phyloP scores from a whole-genome alignment of 768 basidiomycete species.

The Podaxis mareebaensis region DNA sequence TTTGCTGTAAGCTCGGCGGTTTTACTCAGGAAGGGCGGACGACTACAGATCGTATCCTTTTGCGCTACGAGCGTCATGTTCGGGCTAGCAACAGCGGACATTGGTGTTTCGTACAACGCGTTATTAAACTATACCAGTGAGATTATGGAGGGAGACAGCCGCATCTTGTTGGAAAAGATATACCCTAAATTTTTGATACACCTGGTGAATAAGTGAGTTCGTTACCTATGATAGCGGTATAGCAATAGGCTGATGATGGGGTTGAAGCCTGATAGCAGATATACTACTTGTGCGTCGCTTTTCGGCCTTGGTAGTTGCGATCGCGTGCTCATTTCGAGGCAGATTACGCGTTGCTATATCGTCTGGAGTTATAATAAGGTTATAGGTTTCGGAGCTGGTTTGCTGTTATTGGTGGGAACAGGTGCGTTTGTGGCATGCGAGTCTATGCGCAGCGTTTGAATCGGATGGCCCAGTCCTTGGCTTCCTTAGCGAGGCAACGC shows the following conservation, averaged over 20 bases:
- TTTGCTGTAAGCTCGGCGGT: slow-evolving; percentile 34
- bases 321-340: background rate
- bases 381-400: slow-evolving; percentile 27
- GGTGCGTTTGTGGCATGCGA: slow-evolving; percentile 22
- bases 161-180: slow-evolving; percentile 20
- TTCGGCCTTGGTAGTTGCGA: background rate
- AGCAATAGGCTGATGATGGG: background rate
- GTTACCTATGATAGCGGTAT: background rate
- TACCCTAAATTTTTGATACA: slow-evolving; percentile 37
- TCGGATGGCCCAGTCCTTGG: slow-evolving; percentile 20
- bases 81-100: slow-evolving; percentile 33
- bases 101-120: slow-evolving; percentile 32
- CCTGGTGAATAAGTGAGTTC: slow-evolving; percentile 38
- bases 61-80: slow-evolving; percentile 36
- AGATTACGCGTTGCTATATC: slow-evolving; percentile 38
- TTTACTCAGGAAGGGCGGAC: slow-evolving; percentile 26
- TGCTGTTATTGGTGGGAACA: slow-evolving; percentile 34
- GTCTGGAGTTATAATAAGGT: slow-evolving; percentile 35
- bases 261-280: slow-evolving; percentile 18
- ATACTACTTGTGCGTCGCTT: slow-evolving; percentile 14
- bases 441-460: background rate
- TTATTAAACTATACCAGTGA: slow-evolving; percentile 22
- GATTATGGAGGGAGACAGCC: slow-evolving; percentile 19
- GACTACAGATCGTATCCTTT: slow-evolving; percentile 30
- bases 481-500: slow-evolving; percentile 20